These are phyloP conservation scores for Mycena rosella DNA, from an alignment of 768 basidiomycete genomes.

Conservation along the genomic window DNA sequence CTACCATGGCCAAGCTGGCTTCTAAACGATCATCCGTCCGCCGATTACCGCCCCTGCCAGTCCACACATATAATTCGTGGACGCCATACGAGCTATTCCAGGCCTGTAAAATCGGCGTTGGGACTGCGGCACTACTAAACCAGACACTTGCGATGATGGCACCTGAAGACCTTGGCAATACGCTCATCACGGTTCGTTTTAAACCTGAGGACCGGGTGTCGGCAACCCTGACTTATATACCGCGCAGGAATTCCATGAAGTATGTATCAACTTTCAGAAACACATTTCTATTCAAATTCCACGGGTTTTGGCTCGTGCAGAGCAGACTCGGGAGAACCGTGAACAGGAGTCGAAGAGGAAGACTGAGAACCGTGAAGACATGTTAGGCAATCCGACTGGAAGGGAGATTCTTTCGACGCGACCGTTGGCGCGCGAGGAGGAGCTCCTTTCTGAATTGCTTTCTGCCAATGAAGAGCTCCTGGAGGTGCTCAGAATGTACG, in stretches of 20 bases:
- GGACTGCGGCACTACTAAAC: conserved; percentile 80
- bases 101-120: conserved; percentile 86
- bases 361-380: no score
- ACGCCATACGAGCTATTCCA: conserved; percentile 85
- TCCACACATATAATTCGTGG: no score
- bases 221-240: not conserved
- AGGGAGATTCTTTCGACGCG: not conserved
- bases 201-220: no score
- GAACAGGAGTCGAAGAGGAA: no score
- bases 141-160: conserved; percentile 78
- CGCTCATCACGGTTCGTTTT: conserved; percentile 71
- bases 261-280: not conserved
- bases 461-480: not conserved
- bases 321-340: no score
- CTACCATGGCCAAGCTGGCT: conserved; percentile 7
- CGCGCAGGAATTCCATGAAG: not conserved
- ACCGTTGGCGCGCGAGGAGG: not conserved
- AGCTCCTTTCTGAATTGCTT: not conserved
- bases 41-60: no score
- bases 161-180: conserved; percentile 77
- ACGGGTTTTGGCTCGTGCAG: not conserved
- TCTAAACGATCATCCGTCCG: no score
- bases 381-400: not conserved
- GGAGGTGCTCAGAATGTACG: not conserved
- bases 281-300: not conserved